These are phyloP conservation scores for Irpex sp. DNA, from an alignment of 1,284 basidiomycete species.

Conservation along the genomic window DNA sequence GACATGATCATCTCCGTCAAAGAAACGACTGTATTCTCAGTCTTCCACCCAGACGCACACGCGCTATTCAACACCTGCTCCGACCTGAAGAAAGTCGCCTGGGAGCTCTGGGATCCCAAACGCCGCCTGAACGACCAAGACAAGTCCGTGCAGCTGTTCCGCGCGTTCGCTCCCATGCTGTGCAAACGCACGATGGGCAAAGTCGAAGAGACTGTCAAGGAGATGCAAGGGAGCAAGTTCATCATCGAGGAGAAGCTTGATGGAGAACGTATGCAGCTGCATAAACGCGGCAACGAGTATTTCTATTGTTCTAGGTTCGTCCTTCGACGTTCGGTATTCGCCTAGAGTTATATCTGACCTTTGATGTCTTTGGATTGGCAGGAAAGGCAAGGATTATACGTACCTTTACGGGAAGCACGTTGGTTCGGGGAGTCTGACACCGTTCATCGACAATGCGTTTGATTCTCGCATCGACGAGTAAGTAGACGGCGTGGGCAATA, in stretches of 20 bases:
- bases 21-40: constrained; percentile 83
- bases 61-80: constrained; percentile 93
- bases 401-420: constrained; percentile 85
- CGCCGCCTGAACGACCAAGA: constrained; percentile 70
- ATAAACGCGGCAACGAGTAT: constrained; percentile 85
- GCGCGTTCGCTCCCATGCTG: constrained; percentile 88
- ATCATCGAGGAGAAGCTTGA: constrained; percentile 95
- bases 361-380: constrained; percentile 25
- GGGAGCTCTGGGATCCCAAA: constrained; percentile 69
- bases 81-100: constrained; percentile 88
- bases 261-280: constrained; percentile 91
- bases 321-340: constrained; percentile 5
- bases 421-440: constrained; percentile 82
- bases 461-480: constrained; percentile 76
- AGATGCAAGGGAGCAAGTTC: constrained; percentile 74
- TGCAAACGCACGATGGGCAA: constrained; percentile 81
- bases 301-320: constrained; percentile 84
- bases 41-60: constrained; percentile 89
- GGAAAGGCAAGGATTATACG: constrained; percentile 93
- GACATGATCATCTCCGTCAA: constrained; percentile 80
- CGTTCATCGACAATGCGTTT: constrained; percentile 75
- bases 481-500: constrained; percentile 25
- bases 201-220: constrained; percentile 78
- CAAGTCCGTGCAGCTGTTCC: constrained; percentile 76
- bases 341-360: no score